Evolutionary conservation across 208 protist genomes (phyloP), one percentile per base, ranked within the genome.

Genomic region (Leishmania arabica): DNA sequence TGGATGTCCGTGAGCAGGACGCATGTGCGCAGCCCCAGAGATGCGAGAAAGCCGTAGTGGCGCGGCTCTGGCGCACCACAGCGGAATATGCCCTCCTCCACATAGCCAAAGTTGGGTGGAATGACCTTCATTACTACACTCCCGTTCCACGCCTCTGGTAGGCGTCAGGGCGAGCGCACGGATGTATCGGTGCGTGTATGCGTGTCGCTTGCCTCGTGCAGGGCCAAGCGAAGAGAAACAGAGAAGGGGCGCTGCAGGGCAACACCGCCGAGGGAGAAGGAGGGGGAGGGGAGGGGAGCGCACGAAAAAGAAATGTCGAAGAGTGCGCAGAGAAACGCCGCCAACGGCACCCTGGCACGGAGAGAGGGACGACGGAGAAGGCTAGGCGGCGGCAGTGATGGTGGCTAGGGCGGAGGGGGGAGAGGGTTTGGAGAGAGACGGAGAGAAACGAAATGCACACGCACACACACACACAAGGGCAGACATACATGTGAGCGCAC

Each of bases 11-110:
- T 98, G 60, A 99, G 89, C 72, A 98, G 95, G 42, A 99, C 96
- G 81, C 99, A 98, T 42, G 95, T 99, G 72, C 97, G 96, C 60
- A 99, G 87, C 31, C 95, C 86, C 21, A 99, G 90, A 27, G 96
- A 99, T 42, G 98, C 92, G 19, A 99, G 91, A 83, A 99, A 99
- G 49, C 98, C 92, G 82, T 99, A 99, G 80, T 99, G 99, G 13
- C 98, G 88, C 83, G 98, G 95, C 75, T 95, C 97, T 5, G 99
- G 99, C 58, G 97, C 85, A n/a, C 98, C 99, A 47, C 95, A 99
- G 75, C 99, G 90, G 84, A 98, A 99, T 58, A 99, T 91, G 78
- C 97, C 91, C 83, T 99, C 98, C 86, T 99, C 98, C 31, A 99
- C 98, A 78, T 98, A 98, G 47, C 98, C 98, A 90, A 99, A 99